phyloP scores from a whole-genome alignment of 2,329 filamentous ascomycete genomes.

The Zymoseptoria ardabiliae region DNA sequence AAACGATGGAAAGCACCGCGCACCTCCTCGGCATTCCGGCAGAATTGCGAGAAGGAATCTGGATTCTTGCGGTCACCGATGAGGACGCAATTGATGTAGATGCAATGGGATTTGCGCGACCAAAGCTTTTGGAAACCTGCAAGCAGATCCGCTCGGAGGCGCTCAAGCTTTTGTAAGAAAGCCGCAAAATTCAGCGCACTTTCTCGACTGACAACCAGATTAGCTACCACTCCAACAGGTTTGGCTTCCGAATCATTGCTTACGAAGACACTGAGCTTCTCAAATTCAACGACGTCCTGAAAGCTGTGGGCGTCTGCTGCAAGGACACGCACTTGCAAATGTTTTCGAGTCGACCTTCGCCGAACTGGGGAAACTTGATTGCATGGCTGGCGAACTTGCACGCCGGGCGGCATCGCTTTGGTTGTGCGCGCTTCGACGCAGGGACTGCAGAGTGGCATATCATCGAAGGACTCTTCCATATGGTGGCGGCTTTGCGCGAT shows the following conservation, averaged over 20 bases:
- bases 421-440: neutral
- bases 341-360: no score
- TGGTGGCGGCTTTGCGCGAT: neutral
- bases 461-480: neutral
- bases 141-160: constrained; percentile 7
- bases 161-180: constrained; percentile 3
- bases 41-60: no score
- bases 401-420: neutral
- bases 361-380: neutral
- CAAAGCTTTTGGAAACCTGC: constrained; percentile 5
- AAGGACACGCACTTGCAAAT: no score
- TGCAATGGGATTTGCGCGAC: neutral
- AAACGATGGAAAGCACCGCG: no score
- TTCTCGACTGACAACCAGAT: neutral
- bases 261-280: neutral
- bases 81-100: neutral
- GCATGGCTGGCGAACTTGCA: neutral
- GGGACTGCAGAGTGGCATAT: neutral
- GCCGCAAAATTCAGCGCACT: neutral
- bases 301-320: neutral
- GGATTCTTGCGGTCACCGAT: neutral
- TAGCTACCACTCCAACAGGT: no score
- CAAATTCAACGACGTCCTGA: neutral
- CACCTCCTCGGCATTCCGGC: no score
- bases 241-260: no score